These are phyloP conservation scores for Postia placenta DNA, from an alignment of 768 basidiomycete species.

Conservation along the genomic window DNA sequence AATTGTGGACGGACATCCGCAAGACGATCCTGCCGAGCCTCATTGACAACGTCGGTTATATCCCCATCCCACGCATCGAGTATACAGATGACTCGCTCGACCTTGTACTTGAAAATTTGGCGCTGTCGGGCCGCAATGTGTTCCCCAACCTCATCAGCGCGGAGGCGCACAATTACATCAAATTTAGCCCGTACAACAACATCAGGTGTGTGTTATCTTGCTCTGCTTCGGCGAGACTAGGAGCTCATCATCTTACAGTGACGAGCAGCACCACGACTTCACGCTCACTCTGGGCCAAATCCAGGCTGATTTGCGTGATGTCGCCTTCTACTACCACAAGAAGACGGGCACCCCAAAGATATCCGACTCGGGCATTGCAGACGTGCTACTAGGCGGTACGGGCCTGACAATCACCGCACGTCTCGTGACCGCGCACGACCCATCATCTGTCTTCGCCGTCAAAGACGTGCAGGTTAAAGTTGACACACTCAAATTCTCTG, in stretches of 20 bases:
- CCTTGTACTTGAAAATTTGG: conserved; percentile 90
- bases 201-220: conserved; percentile 14
- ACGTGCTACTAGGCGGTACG: conserved; percentile 77
- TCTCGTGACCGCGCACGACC: conserved; percentile 55
- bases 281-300: conserved; percentile 77
- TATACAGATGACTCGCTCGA: conserved; percentile 86
- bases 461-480: conserved; percentile 71
- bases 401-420: conserved; percentile 69
- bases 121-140: conserved; percentile 80
- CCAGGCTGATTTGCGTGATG: conserved; percentile 91
- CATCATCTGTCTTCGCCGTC: conserved; percentile 66
- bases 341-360: conserved; percentile 81
- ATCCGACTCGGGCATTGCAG: conserved; percentile 77
- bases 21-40: conserved; percentile 74
- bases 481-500: conserved; percentile 81
- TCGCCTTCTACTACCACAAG: conserved; percentile 87
- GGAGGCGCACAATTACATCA: conserved; percentile 76
- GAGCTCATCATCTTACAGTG: conserved; percentile 24
- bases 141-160: conserved; percentile 74
- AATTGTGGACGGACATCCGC: conserved; percentile 85
- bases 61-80: conserved; percentile 92
- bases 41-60: conserved; percentile 69
- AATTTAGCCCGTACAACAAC: conserved; percentile 73
- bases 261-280: conserved; percentile 66
- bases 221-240: too few relatives aligned